phyloP scores from a whole-genome alignment of 1,284 basidiomycete genomes.

The Sporisorium scitamineum region DNA sequence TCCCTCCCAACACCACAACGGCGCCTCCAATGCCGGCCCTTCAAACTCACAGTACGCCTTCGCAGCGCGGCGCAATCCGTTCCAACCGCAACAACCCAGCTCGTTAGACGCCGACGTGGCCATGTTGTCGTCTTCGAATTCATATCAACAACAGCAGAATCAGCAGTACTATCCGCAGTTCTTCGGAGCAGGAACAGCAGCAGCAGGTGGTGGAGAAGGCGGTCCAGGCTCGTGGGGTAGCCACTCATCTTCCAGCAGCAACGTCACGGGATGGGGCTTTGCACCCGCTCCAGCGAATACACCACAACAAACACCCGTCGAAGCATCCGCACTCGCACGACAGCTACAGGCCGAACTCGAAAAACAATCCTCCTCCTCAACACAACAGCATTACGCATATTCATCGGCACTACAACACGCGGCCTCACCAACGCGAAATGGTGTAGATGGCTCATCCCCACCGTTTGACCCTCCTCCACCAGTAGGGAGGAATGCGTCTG shows the following conservation, averaged over 20 bases:
- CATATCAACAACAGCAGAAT: slow-evolving; percentile 1
- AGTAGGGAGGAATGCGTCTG: no score
- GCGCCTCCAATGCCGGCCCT: slow-evolving; percentile 18
- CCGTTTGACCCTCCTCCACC: neutral
- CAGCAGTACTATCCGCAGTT: slow-evolving; percentile 15
- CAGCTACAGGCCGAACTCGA: slow-evolving; percentile 50
- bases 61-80: slow-evolving; percentile 1
- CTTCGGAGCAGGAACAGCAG: slow-evolving; percentile 15
- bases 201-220: no score
- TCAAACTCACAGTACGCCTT: slow-evolving; percentile 7
- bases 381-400: neutral
- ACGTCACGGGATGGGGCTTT: slow-evolving; percentile 18
- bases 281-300: slow-evolving; percentile 54
- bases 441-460: neutral
- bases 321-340: slow-evolving; percentile 41
- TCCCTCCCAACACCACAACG: neutral
- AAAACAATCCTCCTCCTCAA: slow-evolving; percentile 7
- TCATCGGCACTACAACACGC: neutral
- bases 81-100: slow-evolving; percentile 1
- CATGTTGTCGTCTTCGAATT: slow-evolving; percentile 33
- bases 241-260: slow-evolving; percentile 20
- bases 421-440: neutral
- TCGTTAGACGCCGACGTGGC: slow-evolving; percentile 51
- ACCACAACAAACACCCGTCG: slow-evolving; percentile 55
- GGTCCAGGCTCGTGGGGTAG: slow-evolving; percentile 33